Evolutionary conservation across 192 early-diverging fungal genomes (phyloP).

Genomic region (Backusella circina): DNA sequence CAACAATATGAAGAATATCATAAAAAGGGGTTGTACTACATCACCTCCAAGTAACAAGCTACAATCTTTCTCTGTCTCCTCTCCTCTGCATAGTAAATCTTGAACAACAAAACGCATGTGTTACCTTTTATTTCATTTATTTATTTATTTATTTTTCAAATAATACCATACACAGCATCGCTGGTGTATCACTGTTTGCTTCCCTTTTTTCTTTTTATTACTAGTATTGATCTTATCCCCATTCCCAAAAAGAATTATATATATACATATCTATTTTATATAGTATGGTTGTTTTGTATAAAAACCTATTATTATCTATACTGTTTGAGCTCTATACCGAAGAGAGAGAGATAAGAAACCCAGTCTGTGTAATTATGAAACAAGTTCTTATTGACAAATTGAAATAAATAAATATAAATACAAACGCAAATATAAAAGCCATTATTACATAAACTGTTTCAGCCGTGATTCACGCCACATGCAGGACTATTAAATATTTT

Average conservation of each 20-base stretch:
- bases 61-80: background rate
- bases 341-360: background rate
- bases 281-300: background rate
- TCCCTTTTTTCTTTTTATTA: background rate
- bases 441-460: background rate
- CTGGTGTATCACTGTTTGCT: background rate
- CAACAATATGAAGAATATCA: background rate
- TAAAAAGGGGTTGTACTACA: background rate
- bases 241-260: background rate
- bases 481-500: background rate
- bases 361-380: background rate
- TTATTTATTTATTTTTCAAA: background rate
- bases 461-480: conserved; percentile 2
- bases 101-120: background rate
- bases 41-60: background rate
- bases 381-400: background rate
- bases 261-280: background rate
- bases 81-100: conserved; percentile 4
- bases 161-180: background rate
- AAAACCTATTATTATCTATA: background rate
- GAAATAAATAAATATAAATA: background rate
- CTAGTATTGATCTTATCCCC: background rate
- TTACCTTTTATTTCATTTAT: background rate
- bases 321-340: background rate
- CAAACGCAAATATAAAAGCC: background rate